Conservation (phyloP, 192 early-diverging fungal species). For the Linnemannia hyalina region DNA sequence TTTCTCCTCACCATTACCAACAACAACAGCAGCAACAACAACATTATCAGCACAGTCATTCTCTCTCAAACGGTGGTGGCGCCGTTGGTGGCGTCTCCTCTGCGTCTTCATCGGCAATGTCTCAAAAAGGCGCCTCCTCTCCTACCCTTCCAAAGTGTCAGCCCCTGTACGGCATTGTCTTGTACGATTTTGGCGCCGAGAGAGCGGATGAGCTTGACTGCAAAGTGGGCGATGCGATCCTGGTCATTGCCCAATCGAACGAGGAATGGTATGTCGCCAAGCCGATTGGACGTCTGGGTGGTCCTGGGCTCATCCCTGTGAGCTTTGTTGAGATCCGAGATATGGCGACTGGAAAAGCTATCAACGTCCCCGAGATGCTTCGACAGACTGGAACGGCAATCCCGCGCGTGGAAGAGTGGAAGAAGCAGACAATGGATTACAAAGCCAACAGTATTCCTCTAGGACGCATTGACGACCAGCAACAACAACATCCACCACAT, state of each 20-base stretch:
- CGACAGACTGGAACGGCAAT: slow-evolving; percentile 67
- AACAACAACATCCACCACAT: slow-evolving; percentile 24
- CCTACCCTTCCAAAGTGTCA: slow-evolving; percentile 46
- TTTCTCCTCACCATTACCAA: slow-evolving; percentile 17
- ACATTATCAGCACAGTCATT: slow-evolving; percentile 22
- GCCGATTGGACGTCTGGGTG: slow-evolving; percentile 70
- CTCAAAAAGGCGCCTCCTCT: slow-evolving; percentile 15
- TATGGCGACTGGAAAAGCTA: slow-evolving; percentile 70
- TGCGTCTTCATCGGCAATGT: slow-evolving; percentile 10
- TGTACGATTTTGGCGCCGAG: slow-evolving; percentile 82
- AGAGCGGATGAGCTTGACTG: slow-evolving; percentile 79
- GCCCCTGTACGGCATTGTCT: slow-evolving; percentile 76
- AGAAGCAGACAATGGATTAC: slow-evolving; percentile 70
- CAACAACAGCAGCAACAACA: slow-evolving; percentile 16
- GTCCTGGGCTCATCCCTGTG: slow-evolving; percentile 82
- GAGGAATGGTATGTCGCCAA: slow-evolving; percentile 85
- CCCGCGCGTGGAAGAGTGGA: slow-evolving; percentile 76
- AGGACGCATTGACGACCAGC: slow-evolving; percentile 57
- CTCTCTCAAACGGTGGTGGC: slow-evolving; percentile 27
- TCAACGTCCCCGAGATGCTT: slow-evolving; percentile 76
- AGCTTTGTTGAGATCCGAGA: slow-evolving; percentile 83
- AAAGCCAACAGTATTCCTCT: slow-evolving; percentile 62
- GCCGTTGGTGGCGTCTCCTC: background rate
- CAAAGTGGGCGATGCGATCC: slow-evolving; percentile 76
- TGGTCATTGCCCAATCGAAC: slow-evolving; percentile 84